A percentile compares a stretch with the other conserved stretches of the same genome.
These are phyloP conservation scores for Vitis labrusca DNA, from an alignment of 164 flowering plant species.

Conservation along the genomic window DNA sequence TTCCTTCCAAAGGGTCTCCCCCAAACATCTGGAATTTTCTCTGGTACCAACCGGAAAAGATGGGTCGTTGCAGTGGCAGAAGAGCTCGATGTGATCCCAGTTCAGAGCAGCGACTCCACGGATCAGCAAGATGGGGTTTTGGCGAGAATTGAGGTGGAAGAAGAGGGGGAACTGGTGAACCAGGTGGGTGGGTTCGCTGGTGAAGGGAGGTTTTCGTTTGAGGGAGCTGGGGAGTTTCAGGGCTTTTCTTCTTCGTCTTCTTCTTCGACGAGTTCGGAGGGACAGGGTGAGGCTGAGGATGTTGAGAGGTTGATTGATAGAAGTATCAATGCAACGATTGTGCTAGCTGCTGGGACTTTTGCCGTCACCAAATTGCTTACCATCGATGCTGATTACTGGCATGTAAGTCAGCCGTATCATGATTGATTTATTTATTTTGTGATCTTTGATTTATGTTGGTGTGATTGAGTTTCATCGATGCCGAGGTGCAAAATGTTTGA, in stretches of 20 bases:
- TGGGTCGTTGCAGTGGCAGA: conserved; percentile 27
- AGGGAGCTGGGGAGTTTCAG: conserved; percentile 38
- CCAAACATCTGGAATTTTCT: conserved; percentile 11
- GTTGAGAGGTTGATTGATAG: conserved; percentile 59
- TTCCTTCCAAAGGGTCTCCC: not conserved
- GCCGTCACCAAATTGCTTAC: conserved; percentile 74
- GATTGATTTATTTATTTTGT: not conserved
- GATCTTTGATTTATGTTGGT: conserved; percentile 23
- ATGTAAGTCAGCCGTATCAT: conserved; percentile 36
- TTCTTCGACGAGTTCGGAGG: conserved; percentile 15
- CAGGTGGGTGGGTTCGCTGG: conserved; percentile 53
- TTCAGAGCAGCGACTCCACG: conserved; percentile 52
- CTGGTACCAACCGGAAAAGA: conserved; percentile 19
- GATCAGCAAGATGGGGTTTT: conserved; percentile 60
- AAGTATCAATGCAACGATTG: conserved; percentile 74
- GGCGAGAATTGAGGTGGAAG: conserved; percentile 35
- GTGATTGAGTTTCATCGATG: too few relatives aligned
- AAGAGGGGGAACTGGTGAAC: conserved; percentile 22
- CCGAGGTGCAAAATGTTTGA: too few relatives aligned
- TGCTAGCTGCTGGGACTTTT: conserved; percentile 76
- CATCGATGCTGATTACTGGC: conserved; percentile 83
- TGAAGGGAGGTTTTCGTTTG: conserved; percentile 64
- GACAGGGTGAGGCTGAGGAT: conserved; percentile 26
- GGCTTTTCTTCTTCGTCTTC: conserved; percentile 38
- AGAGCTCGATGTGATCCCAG: conserved; percentile 66